These are phyloP conservation scores for Penicillium antarcticum DNA, from an alignment of 495 filamentous ascomycete species.

Conservation along the genomic window DNA sequence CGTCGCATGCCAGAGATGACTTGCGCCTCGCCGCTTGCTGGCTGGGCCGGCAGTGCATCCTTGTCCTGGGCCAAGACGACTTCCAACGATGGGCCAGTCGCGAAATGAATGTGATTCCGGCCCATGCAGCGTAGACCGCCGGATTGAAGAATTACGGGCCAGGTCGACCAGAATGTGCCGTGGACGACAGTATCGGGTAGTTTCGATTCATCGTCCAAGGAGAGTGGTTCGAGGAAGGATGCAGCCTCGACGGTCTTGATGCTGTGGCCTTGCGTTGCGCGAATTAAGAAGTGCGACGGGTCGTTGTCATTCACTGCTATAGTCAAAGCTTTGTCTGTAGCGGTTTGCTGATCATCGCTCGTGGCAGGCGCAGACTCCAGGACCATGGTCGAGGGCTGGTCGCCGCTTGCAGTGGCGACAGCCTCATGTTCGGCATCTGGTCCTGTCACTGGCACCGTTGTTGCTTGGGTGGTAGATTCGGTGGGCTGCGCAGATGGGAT, in stretches of 20 bases:
- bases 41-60: slow-evolving; percentile 5
- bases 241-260: slow-evolving; percentile 61
- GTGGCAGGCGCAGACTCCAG: slow-evolving; percentile 12
- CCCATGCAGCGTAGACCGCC: slow-evolving; percentile 80
- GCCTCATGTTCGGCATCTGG: slow-evolving; percentile 15
- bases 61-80: slow-evolving; percentile 23
- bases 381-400: slow-evolving; percentile 8
- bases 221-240: slow-evolving; percentile 63
- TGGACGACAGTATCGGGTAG: slow-evolving; percentile 72
- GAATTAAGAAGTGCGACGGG: slow-evolving; percentile 75
- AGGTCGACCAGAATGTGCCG: slow-evolving; percentile 78
- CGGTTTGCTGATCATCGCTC: slow-evolving; percentile 22
- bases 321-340: slow-evolving; percentile 29
- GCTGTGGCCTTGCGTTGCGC: slow-evolving; percentile 88
- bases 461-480: slow-evolving; percentile 12
- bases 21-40: slow-evolving; percentile 9
- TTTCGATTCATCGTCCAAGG: slow-evolving; percentile 40
- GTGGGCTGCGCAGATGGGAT: slow-evolving; percentile 29
- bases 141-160: slow-evolving; percentile 63
- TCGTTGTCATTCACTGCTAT: slow-evolving; percentile 30
- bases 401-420: background rate
- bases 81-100: slow-evolving; percentile 57
- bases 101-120: slow-evolving; percentile 84
- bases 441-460: slow-evolving; percentile 8
- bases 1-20: slow-evolving; percentile 85